Percentiles rank a stretch among this genome's conserved stretches.
Evolutionary conservation across 2,329 filamentous ascomycete genomes (phyloP).

Genomic region (Aspergillus ustus): DNA sequence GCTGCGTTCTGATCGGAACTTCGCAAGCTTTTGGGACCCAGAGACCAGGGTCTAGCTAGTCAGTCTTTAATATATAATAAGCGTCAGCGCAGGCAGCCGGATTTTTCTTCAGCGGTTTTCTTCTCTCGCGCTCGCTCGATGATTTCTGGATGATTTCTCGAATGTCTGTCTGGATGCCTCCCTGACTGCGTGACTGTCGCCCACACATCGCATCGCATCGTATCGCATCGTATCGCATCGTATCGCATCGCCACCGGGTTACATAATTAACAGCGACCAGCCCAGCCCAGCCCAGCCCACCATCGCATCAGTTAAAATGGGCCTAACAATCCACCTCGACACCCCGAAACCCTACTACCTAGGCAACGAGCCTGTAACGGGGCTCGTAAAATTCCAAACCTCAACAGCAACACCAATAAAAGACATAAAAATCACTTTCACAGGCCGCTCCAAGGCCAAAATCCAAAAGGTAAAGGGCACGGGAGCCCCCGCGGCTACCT

Average conservation of each 20-base stretch:
- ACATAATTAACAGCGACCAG: background rate
- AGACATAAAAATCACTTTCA: slow-evolving; percentile 19
- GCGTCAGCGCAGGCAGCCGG: background rate
- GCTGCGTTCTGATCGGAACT: too few species aligned
- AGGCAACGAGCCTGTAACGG: background rate
- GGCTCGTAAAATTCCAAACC: background rate
- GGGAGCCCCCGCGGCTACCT: slow-evolving; percentile 16
- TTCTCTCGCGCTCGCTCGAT: background rate
- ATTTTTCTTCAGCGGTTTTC: background rate
- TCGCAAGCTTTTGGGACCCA: too few species aligned
- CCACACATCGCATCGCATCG: too few species aligned
- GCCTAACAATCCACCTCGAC: background rate
- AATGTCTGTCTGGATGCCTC: background rate
- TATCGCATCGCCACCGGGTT: too few species aligned
- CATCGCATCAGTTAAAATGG: background rate
- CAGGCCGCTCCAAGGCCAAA: slow-evolving; percentile 21
- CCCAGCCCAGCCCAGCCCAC: background rate
- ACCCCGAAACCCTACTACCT: background rate
- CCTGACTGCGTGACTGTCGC: background rate
- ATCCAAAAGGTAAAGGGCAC: slow-evolving; percentile 23
- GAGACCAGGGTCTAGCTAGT: too few species aligned
- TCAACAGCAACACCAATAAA: background rate
- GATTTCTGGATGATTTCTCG: too few species aligned
- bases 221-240: too few species aligned
- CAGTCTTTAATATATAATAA: background rate